Conservation (phyloP, 176 grass and related monocot genomes). For the Melocanna baccifera region DNA sequence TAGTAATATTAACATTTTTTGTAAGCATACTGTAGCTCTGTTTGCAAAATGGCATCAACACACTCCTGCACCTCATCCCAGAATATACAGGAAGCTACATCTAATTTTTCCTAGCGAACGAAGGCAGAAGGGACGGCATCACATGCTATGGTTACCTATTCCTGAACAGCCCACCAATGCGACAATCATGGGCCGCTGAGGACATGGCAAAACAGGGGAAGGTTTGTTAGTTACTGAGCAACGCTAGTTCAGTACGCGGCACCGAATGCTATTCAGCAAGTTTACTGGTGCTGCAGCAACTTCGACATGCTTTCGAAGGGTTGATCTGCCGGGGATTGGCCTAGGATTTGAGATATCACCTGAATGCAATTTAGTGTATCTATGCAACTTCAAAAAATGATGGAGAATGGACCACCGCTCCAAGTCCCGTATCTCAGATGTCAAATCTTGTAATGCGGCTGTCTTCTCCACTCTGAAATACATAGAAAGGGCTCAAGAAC, state of each 20-base stretch:
- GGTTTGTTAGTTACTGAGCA: conserved; percentile 17
- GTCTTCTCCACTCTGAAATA: conserved; percentile 25
- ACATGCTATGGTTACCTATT: conserved; percentile 12
- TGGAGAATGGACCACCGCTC: conserved; percentile 32
- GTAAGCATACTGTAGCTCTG: not conserved
- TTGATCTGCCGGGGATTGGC: not conserved
- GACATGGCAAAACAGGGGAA: not conserved
- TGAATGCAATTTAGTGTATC: not conserved
- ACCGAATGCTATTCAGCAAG: conserved; percentile 22
- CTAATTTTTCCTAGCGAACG: conserved; percentile 10
- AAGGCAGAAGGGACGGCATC: not conserved
- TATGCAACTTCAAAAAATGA: conserved; percentile 29
- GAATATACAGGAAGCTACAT: conserved; percentile 10
- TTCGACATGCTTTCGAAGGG: conserved; percentile 24
- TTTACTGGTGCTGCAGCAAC: not conserved
- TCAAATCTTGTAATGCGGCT: conserved; percentile 26
- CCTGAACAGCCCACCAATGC: not conserved
- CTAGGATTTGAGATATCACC: not conserved
- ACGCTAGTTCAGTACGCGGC: conserved; percentile 34
- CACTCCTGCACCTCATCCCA: not conserved
- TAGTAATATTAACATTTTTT: not conserved
- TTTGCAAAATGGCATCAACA: conserved; percentile 1
- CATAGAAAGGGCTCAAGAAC: not conserved
- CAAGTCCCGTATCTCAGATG: not conserved
- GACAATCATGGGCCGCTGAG: not conserved